Evolutionary conservation across 2,329 filamentous ascomycete species (phyloP), one percentile per base, ranked within the genome.

Genomic region (Thielaviopsis populi): DNA sequence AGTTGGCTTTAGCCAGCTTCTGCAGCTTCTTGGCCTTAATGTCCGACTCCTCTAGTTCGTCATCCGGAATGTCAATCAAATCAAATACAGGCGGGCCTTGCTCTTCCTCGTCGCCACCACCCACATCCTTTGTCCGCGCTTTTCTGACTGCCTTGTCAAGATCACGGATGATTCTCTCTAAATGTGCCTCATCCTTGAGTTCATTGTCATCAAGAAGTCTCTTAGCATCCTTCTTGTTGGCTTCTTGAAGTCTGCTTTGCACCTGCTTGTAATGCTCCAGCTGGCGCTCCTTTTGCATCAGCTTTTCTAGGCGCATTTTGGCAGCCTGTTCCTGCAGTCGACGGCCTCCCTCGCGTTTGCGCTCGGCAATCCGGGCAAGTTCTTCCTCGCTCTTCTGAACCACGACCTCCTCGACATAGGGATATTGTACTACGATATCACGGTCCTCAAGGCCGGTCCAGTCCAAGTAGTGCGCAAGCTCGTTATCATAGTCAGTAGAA

Each of bases 231-330:
- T 97, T 97, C 76, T 97, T 99, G 54, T 86, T 91, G 69, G 89
- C 83, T 27, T 86, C 84, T 1, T 79, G 81, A 10, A 96, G 78
- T 67, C 83, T 84, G 41, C 78, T 74, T 70, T 95, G 90, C 3
- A 99, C 76, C 66, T 90, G 83, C 71, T 90, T 91, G 78, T 91
- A 96, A 74, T 96, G 96, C 69, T 95, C 91, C 1, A 97, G 77
- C 72, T 97, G 91, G 71, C 95, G 85, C 75, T 99, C 94, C 74
- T 99, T 99, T 71, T 89, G 88, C 72, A 97, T 89, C 58, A 99
- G 79, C 70, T 95, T 95, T 68, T 99, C 94, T 0, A 99, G 77
- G 7, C 94, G 86, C 90, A 96, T 96, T 74, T 96, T 97, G 10
- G 92, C 92, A 0, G 94, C 94, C 74, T 99, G 94, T 70, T 96